Evolutionary conservation across 768 basidiomycete genomes (phyloP), one percentile per base, ranked within the genome.

Genomic region (Trametes elegans): DNA sequence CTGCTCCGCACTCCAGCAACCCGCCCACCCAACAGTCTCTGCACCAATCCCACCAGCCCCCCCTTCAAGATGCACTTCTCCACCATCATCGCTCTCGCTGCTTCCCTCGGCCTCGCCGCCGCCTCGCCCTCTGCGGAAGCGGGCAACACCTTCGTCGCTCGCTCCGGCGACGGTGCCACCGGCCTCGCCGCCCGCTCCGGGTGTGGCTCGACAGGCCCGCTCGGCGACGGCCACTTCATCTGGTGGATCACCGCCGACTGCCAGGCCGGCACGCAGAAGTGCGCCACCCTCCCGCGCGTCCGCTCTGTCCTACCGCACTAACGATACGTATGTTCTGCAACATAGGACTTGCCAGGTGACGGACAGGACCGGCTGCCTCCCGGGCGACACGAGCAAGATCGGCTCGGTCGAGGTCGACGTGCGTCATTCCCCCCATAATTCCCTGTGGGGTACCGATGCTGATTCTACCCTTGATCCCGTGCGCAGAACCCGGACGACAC

Each of bases 1-100:
- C n/a, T n/a, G n/a, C n/a, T n/a, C n/a, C n/a, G n/a, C n/a, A n/a
- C n/a, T n/a, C n/a, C n/a, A n/a, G n/a, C n/a, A n/a, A n/a, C n/a
- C n/a, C n/a, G n/a, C n/a, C n/a, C n/a, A n/a, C n/a, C n/a, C n/a
- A n/a, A n/a, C n/a, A n/a, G n/a, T n/a, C n/a, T n/a, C n/a, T n/a
- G n/a, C n/a, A n/a, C n/a, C n/a, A n/a, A n/a, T n/a, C n/a, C n/a
- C n/a, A n/a, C n/a, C n/a, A n/a, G n/a, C n/a, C n/a, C n/a, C n/a
- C n/a, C n/a, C n/a, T n/a, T n/a, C 43, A 31, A 27, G 10, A 48
- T 48, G 46, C 48, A 16, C 26, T 38, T 49, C 36, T 49, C 35
- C 21, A 34, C 48, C 18, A 29, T 49, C 48, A 16, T 49, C 48
- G 48, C 48, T 16, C 46, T 48, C 23, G 5, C 27, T 23, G 23